Base-by-base conservation (phyloP, 2,329 filamentous ascomycete genomes). In the Colletotrichum karsti region DNA sequence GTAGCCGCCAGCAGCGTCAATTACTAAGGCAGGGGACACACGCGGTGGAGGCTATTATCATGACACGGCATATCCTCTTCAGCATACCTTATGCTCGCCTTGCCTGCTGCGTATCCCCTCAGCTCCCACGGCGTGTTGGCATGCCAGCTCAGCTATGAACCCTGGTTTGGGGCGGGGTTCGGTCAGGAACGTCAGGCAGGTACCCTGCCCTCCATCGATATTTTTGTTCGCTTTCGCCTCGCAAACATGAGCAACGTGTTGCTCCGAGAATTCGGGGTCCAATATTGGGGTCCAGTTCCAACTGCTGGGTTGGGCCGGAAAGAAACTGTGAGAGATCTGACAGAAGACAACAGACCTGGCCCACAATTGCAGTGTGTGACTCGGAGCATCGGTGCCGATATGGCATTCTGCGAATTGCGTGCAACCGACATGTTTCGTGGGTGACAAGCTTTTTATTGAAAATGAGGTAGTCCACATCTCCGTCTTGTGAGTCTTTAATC, bases 341-440 rank as follows among this genome's bases (percentile, higher is more conserved):
- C 57, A 50, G 39, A 30, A 44, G 24, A 26, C 15, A n/a, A 7
- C 24, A 28, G 54, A n/a, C n/a, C n/a, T n/a, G n/a, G 53, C 41
- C 64, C 64, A 54, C 64, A 35, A 39, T 39, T 64, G 44, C 60
- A 48, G 44, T 13, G 39, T 48, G 37, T 68, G 39, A 65, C 61
- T 68, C 65, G 60, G 24, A 20, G 20, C 10, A 48, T 18, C 33
- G 12, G 15, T 50, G 42, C 50, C 50, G 50, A 56, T 41, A 56
- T 62, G 57, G 57, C n/a, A 35, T 48, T 57, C 18, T 58, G 26
- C 33, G 33, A 44, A 28, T 56, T 30, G 39, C 26, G 46, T 18
- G 8, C 22, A 42, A 24, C 12, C 33, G 24, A n/a, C 26, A 24
- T 37, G 12, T 20, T 15, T 39, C 22, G 15, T 18, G 30, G n/a